Conservation (phyloP, 495 filamentous ascomycete genomes). For the Penicillium chermesinum region DNA sequence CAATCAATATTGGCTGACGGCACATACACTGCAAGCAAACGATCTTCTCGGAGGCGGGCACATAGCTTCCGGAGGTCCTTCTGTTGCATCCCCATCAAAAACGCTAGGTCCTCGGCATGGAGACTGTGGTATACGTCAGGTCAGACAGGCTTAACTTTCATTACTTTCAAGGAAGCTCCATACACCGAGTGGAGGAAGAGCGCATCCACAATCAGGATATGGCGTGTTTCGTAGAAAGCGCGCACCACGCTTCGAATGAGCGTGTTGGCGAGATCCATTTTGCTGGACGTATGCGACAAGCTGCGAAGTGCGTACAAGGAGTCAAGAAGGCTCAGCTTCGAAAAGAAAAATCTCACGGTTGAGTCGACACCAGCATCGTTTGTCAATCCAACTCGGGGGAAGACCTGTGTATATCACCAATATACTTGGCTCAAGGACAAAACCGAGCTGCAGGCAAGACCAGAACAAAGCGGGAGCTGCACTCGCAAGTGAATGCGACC, state of each 20-base stretch:
- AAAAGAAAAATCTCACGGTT: background rate
- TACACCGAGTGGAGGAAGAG: constrained; percentile 86
- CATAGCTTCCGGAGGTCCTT: constrained; percentile 88
- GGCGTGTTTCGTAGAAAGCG: constrained; percentile 86
- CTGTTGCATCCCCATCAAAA: constrained; percentile 75
- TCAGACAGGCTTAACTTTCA: constrained; percentile 1
- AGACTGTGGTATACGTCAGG: constrained; percentile 49
- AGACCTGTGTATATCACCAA: background rate
- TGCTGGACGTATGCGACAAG: constrained; percentile 1
- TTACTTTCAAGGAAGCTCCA: constrained; percentile 21
- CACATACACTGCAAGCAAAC: constrained; percentile 71
- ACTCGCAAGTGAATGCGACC: constrained; percentile 2
- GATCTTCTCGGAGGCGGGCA: constrained; percentile 75
- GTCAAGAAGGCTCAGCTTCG: constrained; percentile 2
- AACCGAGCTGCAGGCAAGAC: background rate
- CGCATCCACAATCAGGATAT: constrained; percentile 88
- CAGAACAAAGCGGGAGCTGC: background rate
- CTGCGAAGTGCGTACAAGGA: background rate
- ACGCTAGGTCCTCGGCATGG: constrained; percentile 80
- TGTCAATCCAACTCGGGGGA: background rate
- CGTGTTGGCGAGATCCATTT: constrained; percentile 80
- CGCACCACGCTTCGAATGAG: constrained; percentile 85
- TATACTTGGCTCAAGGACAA: background rate
- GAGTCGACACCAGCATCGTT: constrained; percentile 1
- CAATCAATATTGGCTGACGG: background rate